Conservation (phyloP, 306 rosid species). For the Astragalus membranaceus region DNA sequence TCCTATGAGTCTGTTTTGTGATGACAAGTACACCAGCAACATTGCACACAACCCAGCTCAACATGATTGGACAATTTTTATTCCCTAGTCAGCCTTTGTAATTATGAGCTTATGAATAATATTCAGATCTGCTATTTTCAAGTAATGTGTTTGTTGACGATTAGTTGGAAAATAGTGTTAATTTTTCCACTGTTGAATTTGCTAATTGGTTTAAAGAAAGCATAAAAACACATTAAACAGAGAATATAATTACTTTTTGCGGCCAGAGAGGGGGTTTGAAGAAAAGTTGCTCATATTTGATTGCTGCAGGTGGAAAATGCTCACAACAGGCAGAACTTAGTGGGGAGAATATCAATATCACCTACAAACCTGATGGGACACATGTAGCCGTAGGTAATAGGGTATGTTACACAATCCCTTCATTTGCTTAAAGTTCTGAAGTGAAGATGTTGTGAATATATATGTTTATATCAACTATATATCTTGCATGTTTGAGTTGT, state of each 20-base stretch:
- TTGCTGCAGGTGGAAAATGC: slow-evolving; percentile 79
- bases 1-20: too few relatives aligned
- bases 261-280: neutral
- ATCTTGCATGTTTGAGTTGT: neutral
- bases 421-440: slow-evolving; percentile 16
- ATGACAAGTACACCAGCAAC: too few relatives aligned
- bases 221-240: neutral
- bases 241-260: neutral
- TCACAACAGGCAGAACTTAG: slow-evolving; percentile 85
- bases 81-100: too few relatives aligned
- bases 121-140: too few relatives aligned
- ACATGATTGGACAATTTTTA: too few relatives aligned
- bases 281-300: slow-evolving; percentile 17
- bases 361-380: slow-evolving; percentile 93
- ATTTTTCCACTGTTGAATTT: neutral
- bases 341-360: slow-evolving; percentile 92
- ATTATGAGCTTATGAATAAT: too few relatives aligned
- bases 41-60: too few relatives aligned
- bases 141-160: neutral
- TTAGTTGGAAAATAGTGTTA: neutral
- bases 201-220: neutral
- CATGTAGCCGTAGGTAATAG: slow-evolving; percentile 93
- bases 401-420: slow-evolving; percentile 45
- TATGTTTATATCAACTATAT: neutral
- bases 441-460: neutral